Base-by-base conservation (phyloP, 192 early-diverging fungal species). In the Endogone sp. region DNA sequence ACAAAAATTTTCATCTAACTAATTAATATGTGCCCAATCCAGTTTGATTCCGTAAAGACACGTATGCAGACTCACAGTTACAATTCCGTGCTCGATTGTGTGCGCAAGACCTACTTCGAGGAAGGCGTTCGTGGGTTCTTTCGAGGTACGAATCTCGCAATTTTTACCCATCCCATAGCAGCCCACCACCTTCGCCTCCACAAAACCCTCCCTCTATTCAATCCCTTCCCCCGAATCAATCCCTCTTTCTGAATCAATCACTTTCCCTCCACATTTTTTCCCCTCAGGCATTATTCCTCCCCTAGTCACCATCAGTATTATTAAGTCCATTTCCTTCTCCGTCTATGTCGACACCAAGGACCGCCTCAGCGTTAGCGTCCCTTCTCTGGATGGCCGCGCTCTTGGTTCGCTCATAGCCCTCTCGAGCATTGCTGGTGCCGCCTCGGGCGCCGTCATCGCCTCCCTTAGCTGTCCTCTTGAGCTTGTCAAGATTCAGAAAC, bases 31-130 rank as follows among this genome's bases (percentile, higher is more conserved):
- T 16, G 37, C 6, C 16, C 37, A 16, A 49, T 49, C 13, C 71
- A 86, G 77, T 97, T 97, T 79, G 97, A 98, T 78, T 93, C 94
- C 24, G 81, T 98, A 54, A 98, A 98, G 81, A 98, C 97, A 21
- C 81, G 95, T 61, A 95, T 98, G 94, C 97, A 98, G 78, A 96
- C 95, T 4, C 89, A 92, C 71, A 83, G 89, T 24, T 98, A 96
- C 72, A 81, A 79, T 32, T 91, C 91, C 25, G 87, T 91, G 23
- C 75, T 88, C 69, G 86, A 77, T 11, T 98, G 97, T 74, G 85
- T 95, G 21, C 79, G 80, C 37, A 72, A 81, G 28, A 95, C 94
- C 0, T 91, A 93, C 72, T 70, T 79, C 23, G 85, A 89, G 6
- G 97, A 98, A 71, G 92, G 96, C 11, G 25, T 93, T 9, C 72